These are phyloP conservation scores for Rickenella mellea DNA, from an alignment of 768 basidiomycete genomes.

Conservation along the genomic window DNA sequence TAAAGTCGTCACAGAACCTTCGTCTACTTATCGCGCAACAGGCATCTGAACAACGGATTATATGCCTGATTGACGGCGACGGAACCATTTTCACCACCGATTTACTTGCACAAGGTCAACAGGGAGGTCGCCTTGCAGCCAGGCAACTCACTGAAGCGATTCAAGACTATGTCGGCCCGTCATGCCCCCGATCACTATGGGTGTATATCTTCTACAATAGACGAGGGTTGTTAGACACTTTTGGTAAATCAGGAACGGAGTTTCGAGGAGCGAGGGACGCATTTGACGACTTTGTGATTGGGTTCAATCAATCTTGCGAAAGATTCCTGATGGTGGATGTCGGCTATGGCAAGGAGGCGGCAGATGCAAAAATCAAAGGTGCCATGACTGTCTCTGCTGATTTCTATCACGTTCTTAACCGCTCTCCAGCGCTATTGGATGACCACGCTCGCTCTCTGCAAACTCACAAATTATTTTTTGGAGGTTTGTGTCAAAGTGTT, in stretches of 20 bases:
- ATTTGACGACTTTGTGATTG: constrained; percentile 57
- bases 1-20: neutral
- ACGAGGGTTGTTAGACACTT: constrained; percentile 44
- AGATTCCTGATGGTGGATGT: constrained; percentile 65
- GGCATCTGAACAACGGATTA: constrained; percentile 25
- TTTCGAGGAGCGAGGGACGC: constrained; percentile 20
- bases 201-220: constrained; percentile 59
- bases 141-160: constrained; percentile 29
- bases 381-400: constrained; percentile 1
- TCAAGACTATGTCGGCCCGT: constrained; percentile 14
- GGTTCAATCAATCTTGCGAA: constrained; percentile 62
- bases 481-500: constrained; percentile 30
- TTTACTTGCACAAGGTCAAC: constrained; percentile 43
- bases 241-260: constrained; percentile 18
- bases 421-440: constrained; percentile 26
- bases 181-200: constrained; percentile 31
- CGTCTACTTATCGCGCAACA: constrained; percentile 2
- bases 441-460: constrained; percentile 43
- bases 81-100: constrained; percentile 46
- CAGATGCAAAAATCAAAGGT: constrained; percentile 73
- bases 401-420: constrained; percentile 6
- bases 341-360: constrained; percentile 62
- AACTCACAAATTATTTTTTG: constrained; percentile 58
- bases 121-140: constrained; percentile 50
- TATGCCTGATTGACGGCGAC: constrained; percentile 57